These are phyloP conservation scores for Calvatia gigantea DNA, from an alignment of 768 basidiomycete species.

Conservation along the genomic window DNA sequence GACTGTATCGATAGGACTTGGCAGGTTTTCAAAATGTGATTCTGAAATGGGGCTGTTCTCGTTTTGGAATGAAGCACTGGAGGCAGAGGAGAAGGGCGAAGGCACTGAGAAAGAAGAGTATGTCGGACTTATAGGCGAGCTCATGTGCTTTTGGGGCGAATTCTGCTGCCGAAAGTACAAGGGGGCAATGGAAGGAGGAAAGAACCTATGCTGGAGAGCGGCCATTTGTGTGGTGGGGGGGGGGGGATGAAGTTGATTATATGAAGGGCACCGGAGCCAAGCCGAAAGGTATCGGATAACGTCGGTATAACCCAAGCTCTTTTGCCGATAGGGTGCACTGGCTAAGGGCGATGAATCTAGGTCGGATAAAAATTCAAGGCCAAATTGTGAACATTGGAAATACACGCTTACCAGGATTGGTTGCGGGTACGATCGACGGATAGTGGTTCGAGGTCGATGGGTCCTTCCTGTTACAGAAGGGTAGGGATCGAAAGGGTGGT, in stretches of 20 bases:
- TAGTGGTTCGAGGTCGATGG: not conserved
- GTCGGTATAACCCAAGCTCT: not conserved
- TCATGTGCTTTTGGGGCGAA: slow-evolving; percentile 15
- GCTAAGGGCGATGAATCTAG: not conserved
- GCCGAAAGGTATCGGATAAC: slow-evolving; percentile 5
- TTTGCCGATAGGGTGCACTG: not conserved
- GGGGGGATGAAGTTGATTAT: slow-evolving; percentile 6
- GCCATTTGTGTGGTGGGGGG: slow-evolving; percentile 5
- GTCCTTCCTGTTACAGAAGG: slow-evolving; percentile 4
- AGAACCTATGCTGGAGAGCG: slow-evolving; percentile 13
- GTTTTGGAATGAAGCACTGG: slow-evolving; percentile 5
- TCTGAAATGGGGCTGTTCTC: slow-evolving; percentile 38
- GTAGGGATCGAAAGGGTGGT: no score
- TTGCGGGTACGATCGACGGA: slow-evolving; percentile 9
- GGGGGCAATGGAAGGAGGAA: slow-evolving; percentile 9
- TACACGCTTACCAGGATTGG: slow-evolving; percentile 1
- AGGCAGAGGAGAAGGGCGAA: slow-evolving; percentile 32
- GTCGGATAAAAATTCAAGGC: slow-evolving; percentile 6
- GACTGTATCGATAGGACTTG: slow-evolving; percentile 12
- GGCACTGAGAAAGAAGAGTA: slow-evolving; percentile 32
- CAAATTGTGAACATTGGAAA: slow-evolving; percentile 4
- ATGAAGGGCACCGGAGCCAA: not conserved
- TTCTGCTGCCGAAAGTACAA: slow-evolving; percentile 11
- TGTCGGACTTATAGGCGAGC: slow-evolving; percentile 31
- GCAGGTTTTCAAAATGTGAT: slow-evolving; percentile 26